phyloP scores from a whole-genome alignment of 305 asterid genomes.

The Rubia balearica region DNA sequence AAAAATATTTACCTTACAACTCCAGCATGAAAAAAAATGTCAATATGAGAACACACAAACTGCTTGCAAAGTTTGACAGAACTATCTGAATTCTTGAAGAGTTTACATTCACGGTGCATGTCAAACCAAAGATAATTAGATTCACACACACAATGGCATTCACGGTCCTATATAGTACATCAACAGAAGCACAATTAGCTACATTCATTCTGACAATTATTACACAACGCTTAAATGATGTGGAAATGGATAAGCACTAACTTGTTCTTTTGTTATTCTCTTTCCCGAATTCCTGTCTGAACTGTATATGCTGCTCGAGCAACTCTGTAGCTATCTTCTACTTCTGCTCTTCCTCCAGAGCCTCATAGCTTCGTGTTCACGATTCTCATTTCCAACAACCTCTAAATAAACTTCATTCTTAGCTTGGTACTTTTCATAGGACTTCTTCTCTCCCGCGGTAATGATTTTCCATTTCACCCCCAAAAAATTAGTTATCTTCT shows the following conservation, averaged over 20 bases:
- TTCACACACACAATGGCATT: too few relatives aligned
- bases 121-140: background rate
- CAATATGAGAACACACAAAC: background rate
- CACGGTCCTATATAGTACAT: slow-evolving; percentile 28
- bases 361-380: slow-evolving; percentile 71
- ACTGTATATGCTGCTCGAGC: slow-evolving; percentile 80
- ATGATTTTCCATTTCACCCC: slow-evolving; percentile 72
- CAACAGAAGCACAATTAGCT: background rate
- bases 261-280: slow-evolving; percentile 50
- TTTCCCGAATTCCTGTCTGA: slow-evolving; percentile 54
- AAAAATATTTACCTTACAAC: background rate
- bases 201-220: background rate
- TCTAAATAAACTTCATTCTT: slow-evolving; percentile 74
- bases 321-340: slow-evolving; percentile 80
- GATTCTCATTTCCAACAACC: slow-evolving; percentile 61
- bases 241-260: slow-evolving; percentile 16
- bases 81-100: background rate
- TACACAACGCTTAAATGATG: background rate
- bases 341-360: slow-evolving; percentile 81
- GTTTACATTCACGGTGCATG: background rate
- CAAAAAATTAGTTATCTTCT: slow-evolving; percentile 53
- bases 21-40: background rate
- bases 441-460: slow-evolving; percentile 68
- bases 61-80: background rate
- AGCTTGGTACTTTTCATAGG: slow-evolving; percentile 64